A percentile compares a stretch with the other conserved stretches of the same genome.
Conservation (phyloP, 176 grass and related monocot genomes). For the Zea luxurians region DNA sequence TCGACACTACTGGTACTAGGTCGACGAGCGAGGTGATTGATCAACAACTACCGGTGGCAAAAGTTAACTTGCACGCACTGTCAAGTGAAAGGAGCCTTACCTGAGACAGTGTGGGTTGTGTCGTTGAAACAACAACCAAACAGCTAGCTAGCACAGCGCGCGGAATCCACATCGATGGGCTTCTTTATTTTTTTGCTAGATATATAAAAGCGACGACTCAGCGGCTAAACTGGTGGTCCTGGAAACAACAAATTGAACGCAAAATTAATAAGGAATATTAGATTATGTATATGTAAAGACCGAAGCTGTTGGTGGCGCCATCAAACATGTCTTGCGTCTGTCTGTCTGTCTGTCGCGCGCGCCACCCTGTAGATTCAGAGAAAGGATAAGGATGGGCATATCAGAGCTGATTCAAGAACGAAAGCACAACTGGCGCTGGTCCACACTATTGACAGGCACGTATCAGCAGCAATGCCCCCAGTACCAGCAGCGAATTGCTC, state of each 20-base stretch:
- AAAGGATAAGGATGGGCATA: neutral
- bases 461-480: neutral
- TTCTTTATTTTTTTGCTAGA: neutral
- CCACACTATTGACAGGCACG: neutral
- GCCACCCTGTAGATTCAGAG: constrained; percentile 1
- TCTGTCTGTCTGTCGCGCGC: neutral
- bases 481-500: no score
- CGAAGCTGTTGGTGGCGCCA: neutral
- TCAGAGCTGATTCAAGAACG: neutral
- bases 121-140: constrained; percentile 28
- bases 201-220: constrained; percentile 22
- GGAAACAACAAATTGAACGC: neutral
- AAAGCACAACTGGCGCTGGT: neutral
- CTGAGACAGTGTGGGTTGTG: constrained; percentile 33
- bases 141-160: neutral
- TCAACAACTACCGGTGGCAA: constrained; percentile 36
- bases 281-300: neutral
- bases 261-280: neutral
- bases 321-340: constrained; percentile 5
- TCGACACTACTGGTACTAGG: neutral
- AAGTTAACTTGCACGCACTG: constrained; percentile 16
- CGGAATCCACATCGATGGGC: constrained; percentile 31
- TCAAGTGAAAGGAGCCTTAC: constrained; percentile 41
- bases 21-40: constrained; percentile 40
- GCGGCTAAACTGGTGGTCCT: constrained; percentile 8